phyloP scores from a whole-genome alignment of 75 land plant genomes.

The Azolla pinnata region DNA sequence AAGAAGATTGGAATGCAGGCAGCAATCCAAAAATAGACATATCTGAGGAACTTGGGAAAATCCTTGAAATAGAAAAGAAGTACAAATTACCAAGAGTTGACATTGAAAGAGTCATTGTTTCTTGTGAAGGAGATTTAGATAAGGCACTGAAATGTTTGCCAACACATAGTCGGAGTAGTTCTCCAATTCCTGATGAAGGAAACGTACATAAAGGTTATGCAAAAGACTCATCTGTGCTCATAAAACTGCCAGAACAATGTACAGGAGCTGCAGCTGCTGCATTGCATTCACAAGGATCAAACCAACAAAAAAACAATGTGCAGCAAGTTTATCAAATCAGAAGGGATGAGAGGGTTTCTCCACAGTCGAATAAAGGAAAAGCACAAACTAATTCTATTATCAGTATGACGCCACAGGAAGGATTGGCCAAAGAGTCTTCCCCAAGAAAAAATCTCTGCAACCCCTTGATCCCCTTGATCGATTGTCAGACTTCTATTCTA shows the following conservation, averaged over 20 bases:
- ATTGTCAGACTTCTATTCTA: too few species aligned
- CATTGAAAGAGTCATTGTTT: slow-evolving; percentile 68
- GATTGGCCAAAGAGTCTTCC: too few species aligned
- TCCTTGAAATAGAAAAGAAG: slow-evolving; percentile 47
- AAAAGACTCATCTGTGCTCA: too few species aligned
- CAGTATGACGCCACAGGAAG: too few species aligned
- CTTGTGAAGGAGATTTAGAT: slow-evolving; percentile 69
- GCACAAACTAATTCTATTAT: too few species aligned
- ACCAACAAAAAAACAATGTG: neutral
- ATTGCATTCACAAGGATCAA: neutral
- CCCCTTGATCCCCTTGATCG: too few species aligned
- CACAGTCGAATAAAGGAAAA: too few species aligned
- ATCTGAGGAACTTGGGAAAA: slow-evolving; percentile 58
- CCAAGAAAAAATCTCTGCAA: too few species aligned
- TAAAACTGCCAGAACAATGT: too few species aligned
- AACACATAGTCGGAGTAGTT: slow-evolving; percentile 29
- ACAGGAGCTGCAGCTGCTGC: neutral
- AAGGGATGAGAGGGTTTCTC: neutral
- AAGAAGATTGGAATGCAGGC: slow-evolving; percentile 19
- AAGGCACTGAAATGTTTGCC: slow-evolving; percentile 49
- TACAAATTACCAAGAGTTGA: slow-evolving; percentile 58
- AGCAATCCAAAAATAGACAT: slow-evolving; percentile 69
- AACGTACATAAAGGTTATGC: too few species aligned
- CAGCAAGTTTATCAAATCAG: slow-evolving; percentile 1
- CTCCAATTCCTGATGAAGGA: slow-evolving; percentile 21